Base-by-base conservation (phyloP, 352 stramenopile species). In the Globisporangium nodosum region DNA sequence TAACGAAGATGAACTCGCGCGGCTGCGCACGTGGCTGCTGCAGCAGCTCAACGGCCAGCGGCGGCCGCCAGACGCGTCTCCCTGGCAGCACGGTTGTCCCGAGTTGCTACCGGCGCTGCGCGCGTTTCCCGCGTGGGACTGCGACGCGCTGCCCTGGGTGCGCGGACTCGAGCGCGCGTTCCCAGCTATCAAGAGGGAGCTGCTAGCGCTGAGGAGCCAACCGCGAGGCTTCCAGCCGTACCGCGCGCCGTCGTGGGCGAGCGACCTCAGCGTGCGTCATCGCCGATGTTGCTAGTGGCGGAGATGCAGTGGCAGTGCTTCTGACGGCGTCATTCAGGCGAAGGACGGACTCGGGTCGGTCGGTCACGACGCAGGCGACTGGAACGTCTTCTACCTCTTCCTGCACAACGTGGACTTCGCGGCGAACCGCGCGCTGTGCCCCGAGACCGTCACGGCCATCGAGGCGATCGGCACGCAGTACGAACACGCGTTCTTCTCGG, bases 381-480 rank as follows among this genome's bases (percentile, higher is more conserved):
- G 87, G 87, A 90, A 94, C 50, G 85, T 96, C 15, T 92, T 91
- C 52, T 96, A 96, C 50, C 58, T 96, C 24, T 92, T 79, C 58
- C 71, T 96, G 3, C 85, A 96, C 68, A 93, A 94, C 59, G 70
- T 96, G 12, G 76, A 95, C 68, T 94, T 93, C 56, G 56, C 54
- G 20, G 55, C 71, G 18, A 95, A 96, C 49, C 74, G 81, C 30
- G 58, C 64, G 33, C 58, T 88, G 52, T 96, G 85, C 63, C 83
- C 85, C 2, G 65, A 71, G 24, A 96, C 85, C 0, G 55, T 66
- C 3, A 58, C 70, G 12, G 49, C 88, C 30, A 78, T 96, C 52
- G 62, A 90, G 49, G 71, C 78, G 3, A 81, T 94, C 24, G 65
- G 58, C 2, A 53, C 56, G 12, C 76, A 92, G 27, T 94, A 96